A percentile compares a stretch with the other conserved stretches of the same genome.
Evolutionary conservation across 1,284 basidiomycete species (phyloP).

Genomic region (Apiotrichum montevideense): DNA sequence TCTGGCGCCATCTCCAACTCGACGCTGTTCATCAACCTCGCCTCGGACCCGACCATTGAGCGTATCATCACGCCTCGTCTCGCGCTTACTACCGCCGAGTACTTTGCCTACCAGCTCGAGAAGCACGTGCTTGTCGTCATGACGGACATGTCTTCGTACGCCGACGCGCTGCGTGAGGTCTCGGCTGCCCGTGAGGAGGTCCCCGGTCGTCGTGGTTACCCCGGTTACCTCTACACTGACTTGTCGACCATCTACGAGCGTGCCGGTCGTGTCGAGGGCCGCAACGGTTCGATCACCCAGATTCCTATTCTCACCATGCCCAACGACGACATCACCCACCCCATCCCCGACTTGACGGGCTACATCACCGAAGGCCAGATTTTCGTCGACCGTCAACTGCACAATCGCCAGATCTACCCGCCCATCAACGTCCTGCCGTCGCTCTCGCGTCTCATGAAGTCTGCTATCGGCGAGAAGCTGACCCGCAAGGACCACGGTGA

Average conservation of each 20-base stretch:
- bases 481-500: constrained; percentile 98
- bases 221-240: constrained; percentile 79
- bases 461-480: constrained; percentile 93
- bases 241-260: constrained; percentile 98
- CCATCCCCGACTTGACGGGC: constrained; percentile 98
- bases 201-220: constrained; percentile 98
- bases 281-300: constrained; percentile 99
- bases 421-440: constrained; percentile 99
- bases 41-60: constrained; percentile 99
- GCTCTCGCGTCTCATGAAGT: constrained; percentile 98
- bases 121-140: constrained; percentile 99
- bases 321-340: constrained; percentile 99
- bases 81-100: constrained; percentile 96
- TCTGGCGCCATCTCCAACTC: constrained; percentile 97
- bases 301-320: constrained; percentile 99
- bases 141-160: constrained; percentile 74
- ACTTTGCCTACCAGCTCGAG: constrained; percentile 99
- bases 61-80: constrained; percentile 99
- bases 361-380: constrained; percentile 99
- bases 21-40: constrained; percentile 97
- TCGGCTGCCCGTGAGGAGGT: constrained; percentile 99
- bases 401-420: constrained; percentile 86
- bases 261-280: constrained; percentile 93
- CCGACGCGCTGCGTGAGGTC: constrained; percentile 49
- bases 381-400: constrained; percentile 76